These are phyloP conservation scores for Exophiala xenobiotica DNA, from an alignment of 2,329 filamentous ascomycete species.

Conservation along the genomic window DNA sequence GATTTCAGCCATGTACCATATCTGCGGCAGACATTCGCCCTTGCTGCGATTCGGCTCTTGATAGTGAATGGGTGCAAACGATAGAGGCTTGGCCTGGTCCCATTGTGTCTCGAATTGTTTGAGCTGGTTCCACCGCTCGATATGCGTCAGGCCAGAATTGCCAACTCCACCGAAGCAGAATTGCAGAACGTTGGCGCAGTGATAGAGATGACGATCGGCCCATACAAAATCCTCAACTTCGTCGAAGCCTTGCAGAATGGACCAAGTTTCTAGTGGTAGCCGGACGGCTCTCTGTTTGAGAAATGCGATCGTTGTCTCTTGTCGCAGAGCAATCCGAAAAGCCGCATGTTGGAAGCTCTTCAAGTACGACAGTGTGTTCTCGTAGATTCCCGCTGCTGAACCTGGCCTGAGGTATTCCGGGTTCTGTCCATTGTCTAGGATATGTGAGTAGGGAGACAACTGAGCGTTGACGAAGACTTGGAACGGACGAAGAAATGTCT, in stretches of 20 bases:
- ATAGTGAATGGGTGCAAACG: slow-evolving; percentile 30
- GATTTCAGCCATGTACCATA: slow-evolving; percentile 33
- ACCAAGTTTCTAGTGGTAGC: slow-evolving; percentile 28
- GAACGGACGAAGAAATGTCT: slow-evolving; percentile 26
- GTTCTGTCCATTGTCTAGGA: slow-evolving; percentile 14
- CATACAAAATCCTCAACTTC: slow-evolving; percentile 29
- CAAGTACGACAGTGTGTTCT: slow-evolving; percentile 23
- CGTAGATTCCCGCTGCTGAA: slow-evolving; percentile 8
- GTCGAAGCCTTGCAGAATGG: slow-evolving; percentile 26
- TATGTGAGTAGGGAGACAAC: slow-evolving; percentile 22
- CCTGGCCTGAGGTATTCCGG: slow-evolving; percentile 19
- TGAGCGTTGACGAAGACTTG: slow-evolving; percentile 29
- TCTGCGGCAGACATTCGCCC: slow-evolving; percentile 30
- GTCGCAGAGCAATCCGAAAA: slow-evolving; percentile 28
- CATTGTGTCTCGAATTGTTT: slow-evolving; percentile 27
- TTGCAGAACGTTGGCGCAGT: slow-evolving; percentile 63
- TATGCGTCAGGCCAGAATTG: slow-evolving; percentile 8
- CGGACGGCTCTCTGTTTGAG: slow-evolving; percentile 24
- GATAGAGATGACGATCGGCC: slow-evolving; percentile 59
- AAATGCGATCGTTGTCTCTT: slow-evolving; percentile 28
- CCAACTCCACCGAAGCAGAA: slow-evolving; percentile 54
- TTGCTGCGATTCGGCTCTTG: slow-evolving; percentile 25
- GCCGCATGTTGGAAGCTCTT: slow-evolving; percentile 29
- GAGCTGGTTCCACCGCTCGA: slow-evolving; percentile 28
- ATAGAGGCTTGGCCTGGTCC: slow-evolving; percentile 28